Percentiles rank a stretch among this genome's conserved stretches.
Evolutionary conservation across 176 grass and related monocot species (phyloP).

Genomic region (Alopecurus myosuroides): DNA sequence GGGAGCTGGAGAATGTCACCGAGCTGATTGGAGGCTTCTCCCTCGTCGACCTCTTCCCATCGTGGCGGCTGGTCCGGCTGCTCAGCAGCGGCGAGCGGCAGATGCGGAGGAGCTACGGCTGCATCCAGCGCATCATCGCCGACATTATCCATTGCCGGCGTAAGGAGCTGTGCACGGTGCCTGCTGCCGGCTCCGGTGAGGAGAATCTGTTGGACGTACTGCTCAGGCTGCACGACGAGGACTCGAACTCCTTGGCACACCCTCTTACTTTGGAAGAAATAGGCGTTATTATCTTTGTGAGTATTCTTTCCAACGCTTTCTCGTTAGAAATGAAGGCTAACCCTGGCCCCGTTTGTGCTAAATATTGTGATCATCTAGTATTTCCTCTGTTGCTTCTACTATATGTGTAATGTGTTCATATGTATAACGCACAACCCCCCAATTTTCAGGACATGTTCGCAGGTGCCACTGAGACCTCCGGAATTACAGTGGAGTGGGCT

Average conservation of each 20-base stretch:
- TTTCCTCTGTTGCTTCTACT: no score
- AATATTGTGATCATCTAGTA: no score
- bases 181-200: neutral
- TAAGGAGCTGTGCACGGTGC: neutral
- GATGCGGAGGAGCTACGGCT: neutral
- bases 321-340: no score
- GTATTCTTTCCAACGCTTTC: neutral
- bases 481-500: no score
- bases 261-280: conserved; percentile 12
- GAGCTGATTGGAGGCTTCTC: neutral
- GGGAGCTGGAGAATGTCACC: neutral
- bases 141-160: neutral
- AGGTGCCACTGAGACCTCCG: no score
- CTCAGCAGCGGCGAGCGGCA: neutral
- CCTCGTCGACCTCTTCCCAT: conserved; percentile 13
- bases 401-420: no score
- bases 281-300: conserved; percentile 6
- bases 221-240: neutral
- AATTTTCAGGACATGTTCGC: no score
- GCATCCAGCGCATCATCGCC: neutral
- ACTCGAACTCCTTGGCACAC: neutral
- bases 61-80: conserved; percentile 13
- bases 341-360: no score
- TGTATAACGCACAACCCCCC: no score
- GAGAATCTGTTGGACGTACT: conserved; percentile 13